A percentile compares a stretch with the other conserved stretches of the same genome.
Evolutionary conservation across 805 yeast genomes (phyloP).

Genomic region (Metschnikowia lunata): DNA sequence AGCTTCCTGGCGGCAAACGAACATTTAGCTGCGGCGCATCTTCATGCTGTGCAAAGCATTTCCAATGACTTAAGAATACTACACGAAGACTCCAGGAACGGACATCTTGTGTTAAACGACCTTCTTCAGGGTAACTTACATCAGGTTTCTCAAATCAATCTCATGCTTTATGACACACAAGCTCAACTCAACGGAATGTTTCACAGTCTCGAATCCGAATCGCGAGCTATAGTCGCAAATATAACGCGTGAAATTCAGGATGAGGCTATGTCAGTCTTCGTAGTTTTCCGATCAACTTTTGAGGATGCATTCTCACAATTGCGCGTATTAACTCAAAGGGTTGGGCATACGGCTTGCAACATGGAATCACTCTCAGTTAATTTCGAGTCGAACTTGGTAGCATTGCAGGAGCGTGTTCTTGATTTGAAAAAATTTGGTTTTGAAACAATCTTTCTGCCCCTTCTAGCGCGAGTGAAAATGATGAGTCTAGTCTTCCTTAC

Average conservation of each 20-base stretch:
- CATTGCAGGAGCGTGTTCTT: conserved; percentile 2
- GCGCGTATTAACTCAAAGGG: conserved; percentile 1
- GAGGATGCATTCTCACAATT: conserved; percentile 2
- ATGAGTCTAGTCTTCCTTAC: too few relatives aligned
- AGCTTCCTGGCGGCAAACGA: conserved; percentile 1
- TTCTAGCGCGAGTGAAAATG: background rate
- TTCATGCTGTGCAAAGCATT: background rate
- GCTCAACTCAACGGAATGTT: conserved; percentile 1
- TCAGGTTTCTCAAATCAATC: conserved; percentile 1
- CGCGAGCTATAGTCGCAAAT: conserved; percentile 4
- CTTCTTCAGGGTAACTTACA: conserved; percentile 3
- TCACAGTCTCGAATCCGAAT: conserved; percentile 1
- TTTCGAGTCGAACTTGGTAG: conserved; percentile 4
- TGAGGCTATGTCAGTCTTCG: conserved; percentile 6
- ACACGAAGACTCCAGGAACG: background rate
- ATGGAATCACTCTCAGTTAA: conserved; percentile 6
- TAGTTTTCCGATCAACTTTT: conserved; percentile 4
- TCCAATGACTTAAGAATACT: conserved; percentile 1
- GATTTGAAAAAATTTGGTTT: conserved; percentile 1
- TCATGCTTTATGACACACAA: conserved; percentile 4
- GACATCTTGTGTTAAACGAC: conserved; percentile 3
- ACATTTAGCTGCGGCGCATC: conserved; percentile 1
- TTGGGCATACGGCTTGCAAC: conserved; percentile 4
- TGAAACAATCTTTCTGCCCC: background rate
- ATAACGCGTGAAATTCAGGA: conserved; percentile 4